Percentiles rank a stretch among this genome's conserved stretches.
phyloP scores from a whole-genome alignment of 2,329 filamentous ascomycete genomes.

The Fusarium ambrosium region DNA sequence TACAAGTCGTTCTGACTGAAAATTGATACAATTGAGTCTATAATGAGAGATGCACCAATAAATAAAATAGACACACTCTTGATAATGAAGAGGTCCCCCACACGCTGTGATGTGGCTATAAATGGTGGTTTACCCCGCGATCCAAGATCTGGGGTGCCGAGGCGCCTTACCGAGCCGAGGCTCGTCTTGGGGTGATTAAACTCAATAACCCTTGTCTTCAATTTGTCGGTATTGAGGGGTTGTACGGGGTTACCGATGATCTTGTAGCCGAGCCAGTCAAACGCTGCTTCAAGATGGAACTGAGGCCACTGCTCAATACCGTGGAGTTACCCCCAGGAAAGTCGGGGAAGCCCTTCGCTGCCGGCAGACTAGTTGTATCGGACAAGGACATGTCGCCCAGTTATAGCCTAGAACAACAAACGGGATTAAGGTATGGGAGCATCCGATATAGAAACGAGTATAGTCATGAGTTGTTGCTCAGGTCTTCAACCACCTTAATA shows the following conservation, averaged over 20 bases:
- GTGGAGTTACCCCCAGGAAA: background rate
- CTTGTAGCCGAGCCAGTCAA: background rate
- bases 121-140: slow-evolving; percentile 1
- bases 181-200: background rate
- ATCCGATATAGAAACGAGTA: no score
- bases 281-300: no score
- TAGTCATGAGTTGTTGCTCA: no score
- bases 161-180: background rate
- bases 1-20: background rate
- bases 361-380: background rate
- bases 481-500: no score
- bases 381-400: no score
- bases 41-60: background rate
- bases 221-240: background rate
- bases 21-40: background rate
- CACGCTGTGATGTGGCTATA: slow-evolving; percentile 8
- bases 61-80: background rate
- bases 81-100: background rate
- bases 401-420: no score
- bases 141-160: background rate
- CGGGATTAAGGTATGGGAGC: no score
- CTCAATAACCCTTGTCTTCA: background rate
- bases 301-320: no score
- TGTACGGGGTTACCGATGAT: background rate
- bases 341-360: background rate